Evolutionary conservation across 805 yeast species (phyloP).

Genomic region (Isabelozyma rhagii): DNA sequence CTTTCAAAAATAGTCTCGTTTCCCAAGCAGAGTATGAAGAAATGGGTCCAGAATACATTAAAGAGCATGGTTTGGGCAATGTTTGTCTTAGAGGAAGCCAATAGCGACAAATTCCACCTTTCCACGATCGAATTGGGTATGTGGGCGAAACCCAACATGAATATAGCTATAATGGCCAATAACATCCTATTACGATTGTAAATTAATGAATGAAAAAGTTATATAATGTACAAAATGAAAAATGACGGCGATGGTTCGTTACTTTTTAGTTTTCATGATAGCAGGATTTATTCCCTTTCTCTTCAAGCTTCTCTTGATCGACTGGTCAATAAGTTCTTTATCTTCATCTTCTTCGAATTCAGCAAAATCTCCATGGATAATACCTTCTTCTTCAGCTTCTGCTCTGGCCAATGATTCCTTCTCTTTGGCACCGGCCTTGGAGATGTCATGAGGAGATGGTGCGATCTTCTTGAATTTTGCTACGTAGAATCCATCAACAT

Average conservation of each 20-base stretch:
- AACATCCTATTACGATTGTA: no score
- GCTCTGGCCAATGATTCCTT: constrained; percentile 79
- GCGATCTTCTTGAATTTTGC: constrained; percentile 94
- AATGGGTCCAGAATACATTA: constrained; percentile 83
- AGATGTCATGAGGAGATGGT: constrained; percentile 77
- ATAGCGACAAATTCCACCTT: background rate
- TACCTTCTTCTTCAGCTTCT: constrained; percentile 77
- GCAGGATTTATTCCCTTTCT: constrained; percentile 74
- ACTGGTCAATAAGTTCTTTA: constrained; percentile 63
- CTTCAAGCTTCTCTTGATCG: constrained; percentile 61
- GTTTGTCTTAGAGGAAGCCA: constrained; percentile 22
- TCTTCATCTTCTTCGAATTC: constrained; percentile 76
- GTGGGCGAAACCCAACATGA: no score
- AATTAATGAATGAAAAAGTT: no score
- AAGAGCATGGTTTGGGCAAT: constrained; percentile 82
- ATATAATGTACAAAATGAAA: background rate
- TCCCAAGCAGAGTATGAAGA: constrained; percentile 79
- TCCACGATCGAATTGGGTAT: background rate
- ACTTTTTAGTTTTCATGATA: constrained; percentile 15
- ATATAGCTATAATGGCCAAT: no score
- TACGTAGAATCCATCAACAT: constrained; percentile 97
- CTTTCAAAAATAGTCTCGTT: constrained; percentile 46
- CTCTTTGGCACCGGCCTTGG: constrained; percentile 85
- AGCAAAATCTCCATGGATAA: constrained; percentile 85
- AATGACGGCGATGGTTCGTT: background rate